Base-by-base conservation (phyloP, 2,329 filamentous ascomycete genomes). In the Davidsoniella neocaledoniae region DNA sequence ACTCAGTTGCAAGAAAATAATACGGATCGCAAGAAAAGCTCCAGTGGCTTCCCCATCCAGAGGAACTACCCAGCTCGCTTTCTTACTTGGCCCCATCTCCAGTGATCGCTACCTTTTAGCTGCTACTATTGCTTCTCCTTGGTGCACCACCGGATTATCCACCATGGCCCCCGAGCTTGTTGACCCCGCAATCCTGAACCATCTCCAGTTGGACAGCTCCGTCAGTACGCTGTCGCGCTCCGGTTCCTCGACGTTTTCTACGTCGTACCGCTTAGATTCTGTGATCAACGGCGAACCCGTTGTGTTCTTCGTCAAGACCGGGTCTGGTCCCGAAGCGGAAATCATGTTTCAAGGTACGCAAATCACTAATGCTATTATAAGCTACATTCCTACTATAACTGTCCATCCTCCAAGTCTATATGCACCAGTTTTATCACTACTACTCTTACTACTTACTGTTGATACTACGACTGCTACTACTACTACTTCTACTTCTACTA, bases 241-340 rank as follows among this genome's bases (percentile, higher is more conserved):
- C 54, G 81, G 81, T 51, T 74, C 78, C 44, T 82, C 80, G 1
- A 79, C 79, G 40, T 83, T 83, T 55, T 70, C 81, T 1, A 78
- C 77, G 0, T 84, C 81, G 0, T 80, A 73, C 51, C 83, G 79
- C 60, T 58, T 73, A 48, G 65, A 65, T 12, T 62, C 65, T 2
- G 62, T 66, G 2, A 55, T 62, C 14, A 65, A 76, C 56, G 76
- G 73, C 26, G 65, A 65, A 41, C 64, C 69, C 1, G 68, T 66
- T 55, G 64, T 68, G 17, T 87, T 74, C 58, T 90, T 88, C 61
- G 74, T 88, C 63, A 88, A 90, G 64, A 84, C 73, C 0, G 80
- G 78, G 0, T 64, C 62, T 4, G 81, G 79, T 0, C 59, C 65
- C 2, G 71, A 74, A 16, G 73, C 81, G 0, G 72, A 75, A 43